Evolutionary conservation across 2,329 filamentous ascomycete species (phyloP).

Genomic region (Aspergillus sp.): DNA sequence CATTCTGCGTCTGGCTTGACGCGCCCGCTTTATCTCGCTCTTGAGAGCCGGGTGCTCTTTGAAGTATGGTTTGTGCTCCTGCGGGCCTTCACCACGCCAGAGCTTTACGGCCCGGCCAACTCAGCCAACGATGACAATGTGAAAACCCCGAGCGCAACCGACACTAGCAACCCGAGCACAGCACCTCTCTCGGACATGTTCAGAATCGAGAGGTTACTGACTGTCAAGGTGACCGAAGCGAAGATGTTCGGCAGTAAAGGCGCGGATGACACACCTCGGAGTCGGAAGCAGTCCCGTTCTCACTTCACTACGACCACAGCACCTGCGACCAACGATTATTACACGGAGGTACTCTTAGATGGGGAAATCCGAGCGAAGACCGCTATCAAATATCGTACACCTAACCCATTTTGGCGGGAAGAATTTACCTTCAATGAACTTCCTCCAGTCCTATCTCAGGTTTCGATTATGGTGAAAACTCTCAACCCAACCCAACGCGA

Average conservation of each 20-base stretch:
- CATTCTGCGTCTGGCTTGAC: conserved; percentile 72
- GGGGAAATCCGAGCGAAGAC: conserved; percentile 51
- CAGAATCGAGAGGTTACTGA: conserved; percentile 62
- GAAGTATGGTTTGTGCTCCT: conserved; percentile 96
- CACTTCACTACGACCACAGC: conserved; percentile 27
- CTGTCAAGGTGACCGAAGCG: conserved; percentile 62
- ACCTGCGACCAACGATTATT: conserved; percentile 43
- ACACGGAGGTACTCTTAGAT: conserved; percentile 50
- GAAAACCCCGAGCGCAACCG: conserved; percentile 27
- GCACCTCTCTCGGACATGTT: conserved; percentile 60
- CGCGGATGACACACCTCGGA: conserved; percentile 31
- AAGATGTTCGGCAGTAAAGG: conserved; percentile 48
- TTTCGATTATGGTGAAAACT: conserved; percentile 47
- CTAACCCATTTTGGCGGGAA: conserved; percentile 51
- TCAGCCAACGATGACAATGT: conserved; percentile 45
- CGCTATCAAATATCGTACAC: conserved; percentile 46
- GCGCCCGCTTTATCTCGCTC: conserved; percentile 82
- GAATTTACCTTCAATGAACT: conserved; percentile 50
- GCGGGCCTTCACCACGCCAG: conserved; percentile 86
- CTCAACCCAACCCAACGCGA: conserved; percentile 50
- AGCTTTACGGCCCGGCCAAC: conserved; percentile 72
- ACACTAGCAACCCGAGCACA: conserved; percentile 26
- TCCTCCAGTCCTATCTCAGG: conserved; percentile 48
- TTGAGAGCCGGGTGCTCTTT: conserved; percentile 86
- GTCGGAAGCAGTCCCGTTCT: conserved; percentile 35